phyloP scores from a whole-genome alignment of 352 stramenopile species.

The Pythium vanterpoolii region DNA sequence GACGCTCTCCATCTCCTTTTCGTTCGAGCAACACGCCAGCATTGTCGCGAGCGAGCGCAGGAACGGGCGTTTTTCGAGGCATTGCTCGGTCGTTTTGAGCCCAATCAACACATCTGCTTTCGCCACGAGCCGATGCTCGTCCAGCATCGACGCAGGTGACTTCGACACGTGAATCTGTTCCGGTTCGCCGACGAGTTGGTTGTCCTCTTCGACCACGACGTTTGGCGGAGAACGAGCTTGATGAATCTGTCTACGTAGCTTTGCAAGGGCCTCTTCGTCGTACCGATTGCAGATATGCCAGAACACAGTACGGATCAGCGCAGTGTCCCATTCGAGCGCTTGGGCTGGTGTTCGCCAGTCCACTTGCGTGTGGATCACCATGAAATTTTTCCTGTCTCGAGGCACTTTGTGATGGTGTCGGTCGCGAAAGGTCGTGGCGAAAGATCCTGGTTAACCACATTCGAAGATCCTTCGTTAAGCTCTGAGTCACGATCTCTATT shows the following conservation, averaged over 20 bases:
- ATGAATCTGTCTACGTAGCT: not conserved
- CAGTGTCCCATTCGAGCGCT: constrained; percentile 45
- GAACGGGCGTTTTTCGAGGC: constrained; percentile 50
- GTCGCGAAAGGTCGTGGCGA: constrained; percentile 8
- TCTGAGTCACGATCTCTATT: not conserved
- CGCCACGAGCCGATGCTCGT: constrained; percentile 43
- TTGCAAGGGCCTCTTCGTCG: constrained; percentile 8
- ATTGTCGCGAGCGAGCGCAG: constrained; percentile 53
- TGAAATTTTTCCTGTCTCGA: not conserved
- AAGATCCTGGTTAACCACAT: not conserved
- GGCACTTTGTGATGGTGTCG: not conserved
- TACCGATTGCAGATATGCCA: constrained; percentile 31
- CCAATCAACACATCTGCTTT: constrained; percentile 55
- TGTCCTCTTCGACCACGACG: not conserved
- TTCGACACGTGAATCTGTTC: not conserved
- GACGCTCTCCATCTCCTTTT: constrained; percentile 49
- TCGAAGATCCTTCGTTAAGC: not conserved
- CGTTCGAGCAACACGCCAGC: constrained; percentile 51
- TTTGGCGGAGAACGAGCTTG: not conserved
- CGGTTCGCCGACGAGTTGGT: constrained; percentile 5
- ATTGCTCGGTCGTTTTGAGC: constrained; percentile 36
- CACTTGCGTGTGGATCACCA: constrained; percentile 38
- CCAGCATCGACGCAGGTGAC: not conserved
- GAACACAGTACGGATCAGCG: constrained; percentile 56
- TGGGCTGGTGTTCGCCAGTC: constrained; percentile 50